These are phyloP conservation scores for Chenopodium formosanum DNA, from an alignment of 148 eudicot species.

Conservation along the genomic window DNA sequence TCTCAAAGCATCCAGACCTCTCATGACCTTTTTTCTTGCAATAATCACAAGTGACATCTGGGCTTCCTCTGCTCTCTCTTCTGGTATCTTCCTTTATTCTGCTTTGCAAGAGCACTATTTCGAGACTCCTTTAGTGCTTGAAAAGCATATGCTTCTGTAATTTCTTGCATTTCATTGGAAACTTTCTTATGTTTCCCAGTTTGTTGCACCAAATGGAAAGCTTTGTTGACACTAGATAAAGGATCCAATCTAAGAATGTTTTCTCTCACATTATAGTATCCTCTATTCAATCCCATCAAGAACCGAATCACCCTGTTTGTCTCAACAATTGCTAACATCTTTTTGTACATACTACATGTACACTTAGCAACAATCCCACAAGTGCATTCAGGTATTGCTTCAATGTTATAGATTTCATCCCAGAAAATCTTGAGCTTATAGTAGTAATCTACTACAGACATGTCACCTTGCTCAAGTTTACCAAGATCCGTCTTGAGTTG, in stretches of 20 bases:
- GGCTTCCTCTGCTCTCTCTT: too few relatives aligned
- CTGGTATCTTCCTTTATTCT: too few relatives aligned
- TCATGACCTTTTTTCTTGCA: too few relatives aligned
- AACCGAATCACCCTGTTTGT: neutral
- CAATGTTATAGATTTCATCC: neutral
- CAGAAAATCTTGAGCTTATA: neutral
- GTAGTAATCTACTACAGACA: neutral
- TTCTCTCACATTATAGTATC: neutral
- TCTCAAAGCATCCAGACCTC: too few relatives aligned
- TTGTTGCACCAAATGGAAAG: neutral
- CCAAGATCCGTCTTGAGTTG: neutral
- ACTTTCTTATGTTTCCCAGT: neutral
- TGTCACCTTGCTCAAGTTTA: neutral
- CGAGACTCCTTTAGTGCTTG: fast-evolving
- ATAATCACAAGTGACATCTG: too few relatives aligned
- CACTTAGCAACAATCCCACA: neutral
- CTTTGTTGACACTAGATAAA: neutral
- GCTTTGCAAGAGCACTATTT: too few relatives aligned
- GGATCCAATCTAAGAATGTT: neutral
- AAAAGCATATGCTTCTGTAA: neutral
- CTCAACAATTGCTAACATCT: neutral
- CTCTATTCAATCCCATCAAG: neutral
- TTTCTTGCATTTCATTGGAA: neutral
- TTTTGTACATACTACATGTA: neutral
- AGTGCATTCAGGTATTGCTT: neutral